Percentiles rank a stretch among this genome's conserved stretches.
These are phyloP conservation scores for Coemansia javaensis DNA, from an alignment of 192 early-diverging fungal genomes.

Conservation along the genomic window DNA sequence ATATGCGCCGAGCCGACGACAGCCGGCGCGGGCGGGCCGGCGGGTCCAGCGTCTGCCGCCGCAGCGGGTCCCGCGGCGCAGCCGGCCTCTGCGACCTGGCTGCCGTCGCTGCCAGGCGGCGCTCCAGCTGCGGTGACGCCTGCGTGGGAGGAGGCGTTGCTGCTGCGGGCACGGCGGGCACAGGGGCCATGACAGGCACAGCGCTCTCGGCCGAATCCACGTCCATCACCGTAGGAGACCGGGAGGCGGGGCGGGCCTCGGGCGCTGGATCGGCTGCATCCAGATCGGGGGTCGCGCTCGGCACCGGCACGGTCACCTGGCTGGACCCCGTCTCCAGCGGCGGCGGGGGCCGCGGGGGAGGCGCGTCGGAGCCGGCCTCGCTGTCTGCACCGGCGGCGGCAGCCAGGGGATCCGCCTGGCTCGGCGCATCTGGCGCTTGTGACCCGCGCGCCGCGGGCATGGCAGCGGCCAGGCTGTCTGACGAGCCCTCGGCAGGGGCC, in stretches of 20 bases:
- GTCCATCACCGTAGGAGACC: too few relatives aligned
- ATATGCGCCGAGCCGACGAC: constrained; percentile 12
- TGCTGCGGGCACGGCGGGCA: too few relatives aligned
- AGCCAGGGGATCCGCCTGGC: background rate
- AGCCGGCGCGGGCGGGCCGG: constrained; percentile 6
- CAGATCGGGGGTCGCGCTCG: background rate
- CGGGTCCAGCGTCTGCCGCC: constrained; percentile 3
- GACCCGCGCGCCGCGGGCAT: constrained; percentile 2
- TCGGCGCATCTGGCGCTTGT: constrained; percentile 10
- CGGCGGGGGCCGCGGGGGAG: too few relatives aligned
- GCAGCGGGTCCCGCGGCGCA: too few relatives aligned
- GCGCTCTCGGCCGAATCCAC: too few relatives aligned
- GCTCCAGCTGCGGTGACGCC: too few relatives aligned
- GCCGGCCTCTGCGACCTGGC: background rate
- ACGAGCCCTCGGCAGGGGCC: constrained; percentile 15
- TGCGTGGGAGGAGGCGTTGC: too few relatives aligned
- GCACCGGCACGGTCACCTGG: background rate
- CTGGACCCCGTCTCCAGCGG: background rate
- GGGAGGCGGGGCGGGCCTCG: too few relatives aligned
- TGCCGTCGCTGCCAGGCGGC: background rate
- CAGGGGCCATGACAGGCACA: too few relatives aligned
- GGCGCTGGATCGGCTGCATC: too few relatives aligned
- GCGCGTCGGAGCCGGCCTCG: background rate
- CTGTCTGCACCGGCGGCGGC: background rate
- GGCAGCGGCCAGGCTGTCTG: background rate